Percentiles rank a stretch among this genome's conserved stretches.
Conservation (phyloP, 2,329 filamentous ascomycete species). For the Cladophialophora psammophila region DNA sequence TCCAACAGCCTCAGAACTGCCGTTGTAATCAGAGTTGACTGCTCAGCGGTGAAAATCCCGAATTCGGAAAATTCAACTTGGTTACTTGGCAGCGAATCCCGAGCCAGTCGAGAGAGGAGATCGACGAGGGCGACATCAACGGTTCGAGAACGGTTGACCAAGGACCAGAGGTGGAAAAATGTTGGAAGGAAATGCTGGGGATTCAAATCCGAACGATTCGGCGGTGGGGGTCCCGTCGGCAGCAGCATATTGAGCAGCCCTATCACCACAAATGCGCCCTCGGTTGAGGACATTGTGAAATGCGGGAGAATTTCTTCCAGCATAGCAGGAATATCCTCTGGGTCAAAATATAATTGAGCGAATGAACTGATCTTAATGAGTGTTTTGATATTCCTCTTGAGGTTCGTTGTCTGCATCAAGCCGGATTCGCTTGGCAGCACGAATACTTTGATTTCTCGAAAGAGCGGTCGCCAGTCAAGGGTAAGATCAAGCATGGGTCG, state of each 20-base stretch:
- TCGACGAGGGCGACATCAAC: constrained; percentile 90
- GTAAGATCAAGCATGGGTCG: constrained; percentile 87
- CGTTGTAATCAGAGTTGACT: constrained; percentile 92
- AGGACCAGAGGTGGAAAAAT: constrained; percentile 94
- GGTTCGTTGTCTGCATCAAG: constrained; percentile 66
- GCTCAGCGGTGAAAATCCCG: constrained; percentile 90
- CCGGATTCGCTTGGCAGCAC: constrained; percentile 84
- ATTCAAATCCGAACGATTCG: constrained; percentile 75
- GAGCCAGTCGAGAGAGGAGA: constrained; percentile 82
- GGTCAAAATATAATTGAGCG: constrained; percentile 90
- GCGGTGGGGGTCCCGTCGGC: constrained; percentile 80
- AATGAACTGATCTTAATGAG: constrained; percentile 90
- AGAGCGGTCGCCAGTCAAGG: constrained; percentile 92
- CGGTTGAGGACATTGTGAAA: constrained; percentile 91
- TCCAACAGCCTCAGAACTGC: constrained; percentile 87
- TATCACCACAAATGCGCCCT: constrained; percentile 91
- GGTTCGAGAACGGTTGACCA: constrained; percentile 86
- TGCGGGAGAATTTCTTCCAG: constrained; percentile 81
- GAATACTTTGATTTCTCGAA: constrained; percentile 89
- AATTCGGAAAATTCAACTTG: constrained; percentile 83
- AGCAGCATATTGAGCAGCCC: constrained; percentile 86
- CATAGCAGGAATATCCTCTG: constrained; percentile 81
- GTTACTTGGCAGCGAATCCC: constrained; percentile 78
- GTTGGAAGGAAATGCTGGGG: constrained; percentile 90
- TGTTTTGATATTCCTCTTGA: constrained; percentile 72